Base-by-base conservation (phyloP, 75 land plant genomes). In the Pinus albicaulis region DNA sequence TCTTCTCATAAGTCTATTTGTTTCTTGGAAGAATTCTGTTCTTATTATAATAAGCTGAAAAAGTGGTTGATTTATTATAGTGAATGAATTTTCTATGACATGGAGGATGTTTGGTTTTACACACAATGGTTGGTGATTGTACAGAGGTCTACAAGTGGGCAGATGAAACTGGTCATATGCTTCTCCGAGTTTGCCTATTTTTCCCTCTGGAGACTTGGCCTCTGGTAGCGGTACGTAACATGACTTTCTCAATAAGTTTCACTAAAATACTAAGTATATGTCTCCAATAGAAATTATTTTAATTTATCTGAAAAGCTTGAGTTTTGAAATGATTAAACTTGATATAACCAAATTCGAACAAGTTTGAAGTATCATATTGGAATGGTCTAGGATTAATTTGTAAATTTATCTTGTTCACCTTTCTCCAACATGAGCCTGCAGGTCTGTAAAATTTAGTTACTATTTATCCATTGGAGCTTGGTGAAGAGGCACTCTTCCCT, bases 61-160 rank as follows among this genome's bases (percentile, higher is more conserved):
- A 44, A 16, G 56, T 58, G 20, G 1, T 26, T 53, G 26, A 59
- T 61, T 57, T 23, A 22, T 8, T 14, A 26, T 31, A 24, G 17
- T 28, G 8, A 57, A 28, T 77, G 56, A n/a, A 55, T 48, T 12
- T 76, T 17, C 5, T 58, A 25, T 53, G 22, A 62, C 24, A 16
- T 64, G 15, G 2, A 13, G 63, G 25, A 65, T 76, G 25, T 59
- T 17, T 68, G 71, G 23, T 41, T 68, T 25, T 76, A 57, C 63
- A 11, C n/a, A 60, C n/a, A 19, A 23, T 69, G 69, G 22, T 62
- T 72, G 3, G 57, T 72, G 36, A 57, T 78, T 68, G 36, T 59
- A 62, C 89, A 96, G 99, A 96, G 80, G 99, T 96, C 56, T 96
- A 92, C 71, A 77, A 82, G 62, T 96, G 98, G 98, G 90, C 87